Percentiles rank a stretch among this genome's conserved stretches.
These are phyloP conservation scores for sorghum (Sorghum bicolor) DNA, from an alignment of 176 grass and related monocot species.

Conservation along the genomic window Sorghum_bicolor_NCBIv3 NC_012877.2:61176001-61176500, in stretches of 20 bases:
- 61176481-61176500: too few species aligned
- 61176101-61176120: not conserved
- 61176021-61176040: conserved; percentile 75
- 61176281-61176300: too few species aligned
- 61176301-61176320: too few species aligned
- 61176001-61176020: conserved; percentile 68
- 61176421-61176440: too few species aligned
- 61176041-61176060: conserved; percentile 47
- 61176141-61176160: not conserved
- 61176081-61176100: not conserved
- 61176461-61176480: too few species aligned
- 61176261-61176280: conserved; percentile 25
- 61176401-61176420: too few species aligned
- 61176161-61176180: not conserved
- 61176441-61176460: too few species aligned
- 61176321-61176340: too few species aligned
- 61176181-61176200: too few species aligned
- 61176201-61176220: not conserved
- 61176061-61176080: conserved; percentile 57
- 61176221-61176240: not conserved
- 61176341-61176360: too few species aligned
- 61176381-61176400: too few species aligned
- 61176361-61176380: too few species aligned
- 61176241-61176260: conserved; percentile 19
- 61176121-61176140: conserved; percentile 27